Base-by-base conservation (phyloP, 768 basidiomycete genomes). In the Asterophora parasitica region DNA sequence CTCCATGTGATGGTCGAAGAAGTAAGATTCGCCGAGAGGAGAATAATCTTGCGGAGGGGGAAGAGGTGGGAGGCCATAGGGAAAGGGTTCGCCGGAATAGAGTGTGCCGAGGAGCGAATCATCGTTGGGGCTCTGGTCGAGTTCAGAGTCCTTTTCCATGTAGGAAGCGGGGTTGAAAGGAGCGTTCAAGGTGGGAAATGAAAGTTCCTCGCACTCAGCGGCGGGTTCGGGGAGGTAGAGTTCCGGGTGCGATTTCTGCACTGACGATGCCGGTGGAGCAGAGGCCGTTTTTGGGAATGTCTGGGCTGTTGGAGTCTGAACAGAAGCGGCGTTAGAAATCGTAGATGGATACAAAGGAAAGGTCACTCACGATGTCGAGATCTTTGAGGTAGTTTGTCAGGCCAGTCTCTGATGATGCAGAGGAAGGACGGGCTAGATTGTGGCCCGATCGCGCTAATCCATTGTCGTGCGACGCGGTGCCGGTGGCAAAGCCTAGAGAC, bases 341-440 rank as follows among this genome's bases (percentile, higher is more conserved):
- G 27, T 17, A 8, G 41, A 7, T 28, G 43, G 36, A 16, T 44
- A 37, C 16, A 31, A n/a, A 40, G 34, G 12, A 5, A 6, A 31
- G n/a, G 34, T 33, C 23, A 49, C 59, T 53, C 47, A 73, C 71
- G 38, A 62, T 60, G 33, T 62, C 59, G 17, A 60, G 44, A 44
- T 63, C 63, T 16, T 50, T 61, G n/a, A 60, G 49, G 8, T 54
- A 50, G 38, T 46, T 43, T 34, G 57, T 52, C 15, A 63, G 32
- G 33, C 48, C 55, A 32, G 59, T 57, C 7, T 58, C 61, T 10
- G 51, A 51, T 15, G 57, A 48, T n/a, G 53, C 44, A 35, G 57
- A 61, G 10, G 60, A 57, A 36, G 58, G 60, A 30, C 61, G 58
- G 32, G 58, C 46, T 9, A 52, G 41, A 32, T 35, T 42, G 16